Conservation (phyloP, 148 eudicot genomes). For the Vaccinium darrowii region DNA sequence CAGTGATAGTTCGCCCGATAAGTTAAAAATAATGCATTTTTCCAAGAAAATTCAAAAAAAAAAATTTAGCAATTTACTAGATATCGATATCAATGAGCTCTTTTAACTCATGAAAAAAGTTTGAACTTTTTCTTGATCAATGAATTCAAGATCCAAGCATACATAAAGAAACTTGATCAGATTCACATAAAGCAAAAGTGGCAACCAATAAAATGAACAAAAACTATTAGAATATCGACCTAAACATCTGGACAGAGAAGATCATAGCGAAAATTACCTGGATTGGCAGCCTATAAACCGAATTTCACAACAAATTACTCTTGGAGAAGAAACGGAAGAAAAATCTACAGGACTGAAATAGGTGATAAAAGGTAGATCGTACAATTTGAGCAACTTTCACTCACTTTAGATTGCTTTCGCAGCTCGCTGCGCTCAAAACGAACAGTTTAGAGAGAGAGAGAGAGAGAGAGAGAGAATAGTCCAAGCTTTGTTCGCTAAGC, state of each 20-base stretch:
- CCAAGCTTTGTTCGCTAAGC: background rate
- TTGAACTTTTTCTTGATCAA: no score
- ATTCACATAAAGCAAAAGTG: background rate
- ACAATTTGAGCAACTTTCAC: background rate
- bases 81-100: no score
- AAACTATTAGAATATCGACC: background rate
- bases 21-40: no score
- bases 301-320: background rate
- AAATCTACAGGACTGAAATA: background rate
- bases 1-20: no score
- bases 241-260: background rate
- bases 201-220: background rate
- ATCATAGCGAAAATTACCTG: background rate
- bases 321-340: background rate
- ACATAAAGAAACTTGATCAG: background rate
- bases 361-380: background rate
- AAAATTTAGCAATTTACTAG: no score
- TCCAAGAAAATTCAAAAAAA: no score
- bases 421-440: background rate
- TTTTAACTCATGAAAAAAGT: no score
- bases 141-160: background rate
- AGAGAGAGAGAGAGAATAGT: background rate
- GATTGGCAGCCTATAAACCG: background rate
- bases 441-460: background rate
- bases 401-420: background rate